Evolutionary conservation across 768 basidiomycete species (phyloP).

Genomic region (Sarcodon aspratus): DNA sequence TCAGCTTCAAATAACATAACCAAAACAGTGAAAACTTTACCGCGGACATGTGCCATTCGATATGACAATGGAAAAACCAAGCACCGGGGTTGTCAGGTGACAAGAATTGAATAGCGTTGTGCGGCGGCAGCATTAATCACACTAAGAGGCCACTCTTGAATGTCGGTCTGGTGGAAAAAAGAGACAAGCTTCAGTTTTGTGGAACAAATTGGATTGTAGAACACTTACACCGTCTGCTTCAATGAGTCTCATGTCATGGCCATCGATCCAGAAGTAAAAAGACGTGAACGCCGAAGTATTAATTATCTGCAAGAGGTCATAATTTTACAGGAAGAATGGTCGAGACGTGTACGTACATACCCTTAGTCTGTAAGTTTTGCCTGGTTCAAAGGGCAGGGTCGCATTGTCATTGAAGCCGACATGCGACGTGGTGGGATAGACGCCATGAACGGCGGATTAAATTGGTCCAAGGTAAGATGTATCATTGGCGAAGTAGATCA

Average conservation of each 20-base stretch:
- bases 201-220: neutral
- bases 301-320: slow-evolving; percentile 76
- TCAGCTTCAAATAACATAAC: no score
- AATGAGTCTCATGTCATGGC: slow-evolving; percentile 76
- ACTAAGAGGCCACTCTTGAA: slow-evolving; percentile 62
- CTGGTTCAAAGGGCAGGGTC: slow-evolving; percentile 56
- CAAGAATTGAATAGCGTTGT: slow-evolving; percentile 91
- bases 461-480: slow-evolving; percentile 56
- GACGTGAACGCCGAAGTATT: slow-evolving; percentile 69
- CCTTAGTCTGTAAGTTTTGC: neutral
- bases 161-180: slow-evolving; percentile 50
- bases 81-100: slow-evolving; percentile 92
- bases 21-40: slow-evolving; percentile 24
- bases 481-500: slow-evolving; percentile 80
- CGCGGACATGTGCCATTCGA: slow-evolving; percentile 65
- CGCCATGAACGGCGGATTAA: slow-evolving; percentile 28
- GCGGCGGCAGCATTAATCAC: slow-evolving; percentile 70
- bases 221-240: slow-evolving; percentile 70
- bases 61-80: slow-evolving; percentile 82
- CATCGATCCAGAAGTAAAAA: slow-evolving; percentile 86
- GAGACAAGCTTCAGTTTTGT: neutral
- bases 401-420: slow-evolving; percentile 86
- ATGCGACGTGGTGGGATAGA: slow-evolving; percentile 31
- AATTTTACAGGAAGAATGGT: neutral
- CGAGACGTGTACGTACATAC: neutral